A percentile compares a stretch with the other conserved stretches of the same genome.
phyloP scores from a whole-genome alignment of 176 grass and related monocot species.

The Zea luxurians region DNA sequence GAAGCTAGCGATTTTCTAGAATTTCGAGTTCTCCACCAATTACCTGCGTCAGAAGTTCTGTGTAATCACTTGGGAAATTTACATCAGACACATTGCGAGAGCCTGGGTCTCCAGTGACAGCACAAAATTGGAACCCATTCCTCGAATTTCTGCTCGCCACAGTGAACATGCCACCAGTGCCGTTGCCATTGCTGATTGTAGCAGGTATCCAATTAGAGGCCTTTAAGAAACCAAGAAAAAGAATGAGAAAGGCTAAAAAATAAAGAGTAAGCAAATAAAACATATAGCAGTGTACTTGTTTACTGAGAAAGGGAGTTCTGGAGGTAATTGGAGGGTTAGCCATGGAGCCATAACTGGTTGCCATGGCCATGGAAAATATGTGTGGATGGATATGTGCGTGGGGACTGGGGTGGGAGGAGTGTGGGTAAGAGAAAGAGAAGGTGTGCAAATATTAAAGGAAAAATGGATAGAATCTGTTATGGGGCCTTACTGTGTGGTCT shows the following conservation, averaged over 20 bases:
- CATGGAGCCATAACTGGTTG: constrained; percentile 35
- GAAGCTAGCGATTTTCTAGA: constrained; percentile 7
- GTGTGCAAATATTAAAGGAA: constrained; percentile 15
- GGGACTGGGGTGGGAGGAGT: neutral
- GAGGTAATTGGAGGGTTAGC: constrained; percentile 30
- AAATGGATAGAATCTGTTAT: constrained; percentile 29
- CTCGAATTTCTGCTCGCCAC: constrained; percentile 28
- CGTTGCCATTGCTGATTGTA: constrained; percentile 25
- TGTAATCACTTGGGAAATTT: constrained; percentile 73
- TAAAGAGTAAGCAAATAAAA: neutral
- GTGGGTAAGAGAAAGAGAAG: neutral
- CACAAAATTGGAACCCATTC: constrained; percentile 31
- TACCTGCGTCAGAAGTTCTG: constrained; percentile 73
- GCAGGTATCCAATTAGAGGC: constrained; percentile 18
- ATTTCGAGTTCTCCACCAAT: constrained; percentile 14
- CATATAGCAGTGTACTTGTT: constrained; percentile 33
- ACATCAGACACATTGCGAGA: constrained; percentile 46
- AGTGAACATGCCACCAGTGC: constrained; percentile 7
- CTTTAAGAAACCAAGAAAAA: constrained; percentile 26
- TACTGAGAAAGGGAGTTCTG: constrained; percentile 15
- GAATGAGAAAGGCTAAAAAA: constrained; percentile 1
- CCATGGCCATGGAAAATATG: constrained; percentile 43
- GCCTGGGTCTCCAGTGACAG: constrained; percentile 51
- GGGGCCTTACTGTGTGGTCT: constrained; percentile 51
- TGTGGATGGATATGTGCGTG: neutral